Conservation (phyloP, 1,139 yeast species). For the Taphrina deformans region DNA sequence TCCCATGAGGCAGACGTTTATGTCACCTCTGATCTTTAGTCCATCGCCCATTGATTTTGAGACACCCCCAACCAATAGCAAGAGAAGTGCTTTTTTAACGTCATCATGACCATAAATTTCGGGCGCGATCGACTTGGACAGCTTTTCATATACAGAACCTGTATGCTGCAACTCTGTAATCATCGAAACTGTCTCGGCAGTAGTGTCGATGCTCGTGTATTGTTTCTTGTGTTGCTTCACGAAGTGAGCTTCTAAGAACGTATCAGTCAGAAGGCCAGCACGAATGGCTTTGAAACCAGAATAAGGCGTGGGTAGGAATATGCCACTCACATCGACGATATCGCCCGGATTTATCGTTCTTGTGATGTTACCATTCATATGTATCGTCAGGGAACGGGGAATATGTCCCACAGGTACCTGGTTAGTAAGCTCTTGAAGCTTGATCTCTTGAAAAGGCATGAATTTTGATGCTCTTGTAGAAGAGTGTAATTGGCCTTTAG, state of each 20-base stretch:
- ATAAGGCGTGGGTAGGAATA: constrained; percentile 89
- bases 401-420: constrained; percentile 99
- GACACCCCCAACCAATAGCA: constrained; percentile 91
- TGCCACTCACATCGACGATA: constrained; percentile 86
- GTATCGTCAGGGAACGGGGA: constrained; percentile 81
- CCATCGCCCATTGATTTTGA: constrained; percentile 95
- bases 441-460: constrained; percentile 90
- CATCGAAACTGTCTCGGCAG: constrained; percentile 57
- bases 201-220: constrained; percentile 66
- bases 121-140: constrained; percentile 92
- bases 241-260: constrained; percentile 84
- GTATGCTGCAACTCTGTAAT: constrained; percentile 57
- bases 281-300: constrained; percentile 90
- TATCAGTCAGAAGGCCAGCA: constrained; percentile 92
- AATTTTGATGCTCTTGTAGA: constrained; percentile 95
- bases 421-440: constrained; percentile 88
- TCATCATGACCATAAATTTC: constrained; percentile 94
- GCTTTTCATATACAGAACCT: constrained; percentile 73
- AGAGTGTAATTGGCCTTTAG: constrained; percentile 87
- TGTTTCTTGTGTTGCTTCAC: constrained; percentile 86
- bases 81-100: constrained; percentile 82
- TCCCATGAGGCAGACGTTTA: constrained; percentile 95
- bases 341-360: constrained; percentile 92
- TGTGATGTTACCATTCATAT: constrained; percentile 85
- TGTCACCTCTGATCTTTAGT: constrained; percentile 94